Base-by-base conservation (phyloP, 1,139 yeast species). In the Candida sojae region DNA sequence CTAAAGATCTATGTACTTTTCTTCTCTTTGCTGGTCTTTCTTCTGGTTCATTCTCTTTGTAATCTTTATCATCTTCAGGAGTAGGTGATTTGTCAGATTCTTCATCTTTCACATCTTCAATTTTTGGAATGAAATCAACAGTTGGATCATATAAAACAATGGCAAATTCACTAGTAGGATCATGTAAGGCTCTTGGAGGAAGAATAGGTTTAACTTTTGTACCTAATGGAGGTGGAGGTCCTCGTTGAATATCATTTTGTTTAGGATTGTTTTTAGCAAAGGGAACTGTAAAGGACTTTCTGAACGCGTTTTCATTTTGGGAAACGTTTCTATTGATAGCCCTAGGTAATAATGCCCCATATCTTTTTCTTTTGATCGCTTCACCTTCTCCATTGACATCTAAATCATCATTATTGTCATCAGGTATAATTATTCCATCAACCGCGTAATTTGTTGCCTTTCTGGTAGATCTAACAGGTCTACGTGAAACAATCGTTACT, bases 101-200 rank as follows among this genome's bases (percentile, higher is more conserved):
- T 12, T 53, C 47, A 7, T 57, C 60, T 36, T 57, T 62, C 8
- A 54, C 57, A 44, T 72, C 80, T 41, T 71, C 70, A 21, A 69
- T 58, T 42, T 67, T 74, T 0, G 84, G 84, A 35, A 82, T 80
- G 21, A 77, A 75, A 59, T 88, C 96, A 4, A 92, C 85, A 0
- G 98, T 89, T 0, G 99, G 99, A 63, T 93, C 99, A 60, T 90
- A 93, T 43, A 93, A 73, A 1, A 93, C 98, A 47, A 95, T 90
- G 0, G 99, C 98, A 62, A 90, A 86, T 64, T 93, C 98, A 53
- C 87, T 90, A 46, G 86, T 78, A 0, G 99, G 99, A 67, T 93
- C 99, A 62, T 92, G 96, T 13, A 93, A 74, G 0, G 99, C 96
- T 49, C 93, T 72, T 2, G 99, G 97, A 12, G 91, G 89, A 43